Evolutionary conservation across 176 grass and related monocot species (phyloP), one percentile per base, ranked within the genome.

Genomic region (Saccharum officinarum): DNA sequence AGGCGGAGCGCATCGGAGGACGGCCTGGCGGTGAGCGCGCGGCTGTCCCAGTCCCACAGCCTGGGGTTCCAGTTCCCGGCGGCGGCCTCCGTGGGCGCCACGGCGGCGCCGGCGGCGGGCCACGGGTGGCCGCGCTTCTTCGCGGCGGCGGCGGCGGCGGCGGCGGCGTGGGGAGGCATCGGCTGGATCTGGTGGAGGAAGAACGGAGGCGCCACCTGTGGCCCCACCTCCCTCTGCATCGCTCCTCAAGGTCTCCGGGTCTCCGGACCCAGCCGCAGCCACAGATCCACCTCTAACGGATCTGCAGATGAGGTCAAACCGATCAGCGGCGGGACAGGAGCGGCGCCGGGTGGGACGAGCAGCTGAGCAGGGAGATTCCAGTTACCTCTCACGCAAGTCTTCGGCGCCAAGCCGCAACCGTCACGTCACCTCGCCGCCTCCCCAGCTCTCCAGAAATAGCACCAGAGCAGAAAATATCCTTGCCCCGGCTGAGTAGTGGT

Each of bases 11-110:
- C 69, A 3, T 90, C 85, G 42, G 87, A 67, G 86, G 82, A 75
- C 23, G 91, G 97, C 60, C 28, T 89, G 6, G 97, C 97, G 20
- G 86, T 79, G 40, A 99, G 89, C 16, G 77, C 8, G 68, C 92
- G 80, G 86, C 94, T 96, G 85, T 96, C 97, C 97, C 92, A 99
- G 54, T 96, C 90, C 97, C 97, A 99, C 79, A 90, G 85, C 62
- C 78, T 88, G 30, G 92, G 92, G 85, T 99, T 96, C 97, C 97
- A 99, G 89, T 86, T 92, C 8, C 76, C 83, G 62, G 16, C 52
- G 22, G 16, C 78, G 30, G 44, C 31, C 13, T 75, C 77, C 0
- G 71, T 37, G 11, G 81, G 33, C 9, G 84, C 17, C 18, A 57
- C 25, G 85, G 46, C 18, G 69, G 62, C n/a, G 44, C 71, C 42